phyloP scores from a whole-genome alignment of 139 green algal species.

The Chlorella sp. region DNA sequence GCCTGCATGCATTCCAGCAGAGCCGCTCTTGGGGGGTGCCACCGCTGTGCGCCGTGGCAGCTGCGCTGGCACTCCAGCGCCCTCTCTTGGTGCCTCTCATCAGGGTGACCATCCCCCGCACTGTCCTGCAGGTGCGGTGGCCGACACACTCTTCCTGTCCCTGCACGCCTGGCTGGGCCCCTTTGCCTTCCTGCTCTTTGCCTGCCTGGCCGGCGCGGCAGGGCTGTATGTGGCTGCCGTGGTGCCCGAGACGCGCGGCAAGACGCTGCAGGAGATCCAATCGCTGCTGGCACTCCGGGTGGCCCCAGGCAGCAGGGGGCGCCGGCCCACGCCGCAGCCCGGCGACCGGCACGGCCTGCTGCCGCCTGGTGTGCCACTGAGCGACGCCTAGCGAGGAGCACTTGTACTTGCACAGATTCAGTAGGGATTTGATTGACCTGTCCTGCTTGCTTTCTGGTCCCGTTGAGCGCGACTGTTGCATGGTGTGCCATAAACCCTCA shows the following conservation, averaged over 20 bases:
- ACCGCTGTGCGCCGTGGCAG: neutral
- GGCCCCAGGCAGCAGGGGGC: no score
- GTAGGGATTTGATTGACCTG: no score
- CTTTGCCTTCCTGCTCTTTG: constrained; percentile 67
- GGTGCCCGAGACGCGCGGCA: constrained; percentile 80
- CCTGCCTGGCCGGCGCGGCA: constrained; percentile 23
- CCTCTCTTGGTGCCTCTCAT: neutral
- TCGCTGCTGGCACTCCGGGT: no score
- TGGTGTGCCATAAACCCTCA: no score
- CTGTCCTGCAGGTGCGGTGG: constrained; percentile 50
- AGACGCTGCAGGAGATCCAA: constrained; percentile 40
- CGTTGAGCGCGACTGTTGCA: no score
- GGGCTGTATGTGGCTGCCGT: constrained; percentile 56
- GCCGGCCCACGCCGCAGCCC: no score
- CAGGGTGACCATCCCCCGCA: neutral
- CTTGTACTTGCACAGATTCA: no score
- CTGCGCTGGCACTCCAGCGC: neutral
- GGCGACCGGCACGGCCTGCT: no score
- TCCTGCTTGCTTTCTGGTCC: no score
- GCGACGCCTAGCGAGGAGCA: no score
- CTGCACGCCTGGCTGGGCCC: constrained; percentile 57
- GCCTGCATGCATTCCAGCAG: neutral
- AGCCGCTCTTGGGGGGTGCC: neutral
- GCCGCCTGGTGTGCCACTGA: no score
- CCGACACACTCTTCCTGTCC: constrained; percentile 77